Base-by-base conservation (phyloP, 257 asterid species). In the Thymus mandschuricus region DNA sequence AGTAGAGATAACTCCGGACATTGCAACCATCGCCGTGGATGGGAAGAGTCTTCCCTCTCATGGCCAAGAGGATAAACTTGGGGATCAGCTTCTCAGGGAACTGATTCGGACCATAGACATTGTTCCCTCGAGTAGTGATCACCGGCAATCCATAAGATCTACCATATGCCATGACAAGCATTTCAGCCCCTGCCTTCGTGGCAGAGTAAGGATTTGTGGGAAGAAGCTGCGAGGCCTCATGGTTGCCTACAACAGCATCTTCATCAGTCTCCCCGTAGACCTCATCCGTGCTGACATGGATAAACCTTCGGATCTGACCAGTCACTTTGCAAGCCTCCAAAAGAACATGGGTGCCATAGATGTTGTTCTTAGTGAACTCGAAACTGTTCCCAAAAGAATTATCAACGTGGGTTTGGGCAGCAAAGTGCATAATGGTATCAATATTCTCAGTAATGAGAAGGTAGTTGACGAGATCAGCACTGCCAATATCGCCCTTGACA, bases 91-190 rank as follows among this genome's bases (percentile, higher is more conserved):
- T 88, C 52, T 88, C 95, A 5, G 95, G 95, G 30, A 88, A 88
- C 77, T 88, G 95, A 55, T 87, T 83, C 1, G 91, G 94, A 62
- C 94, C 94, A 64, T 87, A 87, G 3, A 87, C 94, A 57, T 88
- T 88, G 83, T 88, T 88, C 67, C 95, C 95, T 40, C 95, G 71
- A 0, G 95, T 88, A 2, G 91, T 88, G 48, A 88, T 88, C 65
- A 86, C 89, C 11, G 94, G 94, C 70, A 87, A 74, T 5, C 91
- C 94, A 33, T 87, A 87, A 1, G 94, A 87, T 66, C 94, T 69
- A 9, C 86, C 91, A 34, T 87, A 87, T 29, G 94, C 94, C 94
- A 87, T 85, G 10, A 87, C 94, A 72, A 87, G 94, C 94, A 87
- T 87, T 67, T 87, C 93, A 4, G 93, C 93, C 38, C 90, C 93